Evolutionary conservation across 2,329 filamentous ascomycete genomes (phyloP), one percentile per base, ranked within the genome.

Genomic region (Monosporascus sp.): DNA sequence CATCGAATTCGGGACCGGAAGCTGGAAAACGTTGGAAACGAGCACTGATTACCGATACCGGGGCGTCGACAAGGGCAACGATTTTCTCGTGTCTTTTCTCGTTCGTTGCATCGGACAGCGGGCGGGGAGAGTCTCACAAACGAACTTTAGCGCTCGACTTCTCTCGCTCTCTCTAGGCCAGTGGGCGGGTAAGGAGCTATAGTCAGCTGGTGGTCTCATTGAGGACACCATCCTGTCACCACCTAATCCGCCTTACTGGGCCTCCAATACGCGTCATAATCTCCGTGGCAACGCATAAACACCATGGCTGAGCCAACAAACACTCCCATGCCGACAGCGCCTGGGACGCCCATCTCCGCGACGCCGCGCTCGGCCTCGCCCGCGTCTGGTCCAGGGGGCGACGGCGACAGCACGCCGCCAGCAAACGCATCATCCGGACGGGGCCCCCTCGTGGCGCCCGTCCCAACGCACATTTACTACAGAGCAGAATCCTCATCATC

Each of bases 271-370:
- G 16, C 22, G 6, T 24, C 40, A 43, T 20, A 43, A 24, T 24
- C 40, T 20, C 40, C 22, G n/a, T 2, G 40, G 20, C 19, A 3
- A 16, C n/a, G 40, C 20, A 24, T 22, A 16, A 36, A 50, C 7
- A 60, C 47, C 58, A 78, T 77, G 75, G 75, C 75, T 36, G 75
- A 78, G 61, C 75, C 75, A 44, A 69, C 70, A 26, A 78, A 78
- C 59, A 78, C 75, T 4, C 75, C 75, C 3, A 71, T 76, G 52
- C 74, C 74, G 31, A 67, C 65, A 52, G 65, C 67, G 16, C 69
- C 69, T 58, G 53, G 62, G 53, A 61, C 63, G 44, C 53, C 62
- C 48, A 51, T 59, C 37, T 69, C 65, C 27, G 74, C 74, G 45
- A 76, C 74, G 45, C 75, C 75, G 24, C 71, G 74, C 55, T 72